Evolutionary conservation across 805 yeast species (phyloP).

Genomic region (Hanseniaspora valbyensis): DNA sequence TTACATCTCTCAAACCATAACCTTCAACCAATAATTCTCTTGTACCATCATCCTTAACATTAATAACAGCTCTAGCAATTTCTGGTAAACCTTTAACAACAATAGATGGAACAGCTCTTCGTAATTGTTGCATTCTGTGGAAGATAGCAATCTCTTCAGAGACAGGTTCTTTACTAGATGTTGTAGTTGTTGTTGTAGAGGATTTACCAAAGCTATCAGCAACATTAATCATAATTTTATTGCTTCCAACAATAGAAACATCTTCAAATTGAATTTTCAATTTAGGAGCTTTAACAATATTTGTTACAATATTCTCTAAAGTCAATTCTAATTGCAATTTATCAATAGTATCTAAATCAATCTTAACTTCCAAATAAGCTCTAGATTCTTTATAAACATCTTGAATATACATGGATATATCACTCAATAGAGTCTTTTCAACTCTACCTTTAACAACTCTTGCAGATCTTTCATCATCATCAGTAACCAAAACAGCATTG

Average conservation of each 20-base stretch:
- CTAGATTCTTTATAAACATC: constrained; percentile 78
- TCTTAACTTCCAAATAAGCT: constrained; percentile 68
- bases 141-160: constrained; percentile 45
- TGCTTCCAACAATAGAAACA: constrained; percentile 54
- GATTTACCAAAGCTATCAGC: constrained; percentile 34
- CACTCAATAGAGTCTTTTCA: constrained; percentile 80
- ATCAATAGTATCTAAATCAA: constrained; percentile 77
- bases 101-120: constrained; percentile 72
- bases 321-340: constrained; percentile 80
- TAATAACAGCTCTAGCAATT: constrained; percentile 91
- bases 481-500: constrained; percentile 85
- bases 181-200: constrained; percentile 35
- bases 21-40: constrained; percentile 95
- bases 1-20: constrained; percentile 87
- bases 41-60: constrained; percentile 72
- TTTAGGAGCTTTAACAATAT: constrained; percentile 76
- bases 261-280: constrained; percentile 68
- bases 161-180: constrained; percentile 32
- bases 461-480: constrained; percentile 92
- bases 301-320: constrained; percentile 73
- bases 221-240: constrained; percentile 56
- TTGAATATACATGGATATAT: constrained; percentile 79
- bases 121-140: constrained; percentile 79
- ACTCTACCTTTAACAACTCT: constrained; percentile 96
- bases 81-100: constrained; percentile 89